A percentile compares a stretch with the other conserved stretches of the same genome.
Evolutionary conservation across 176 grass and related monocot species (phyloP).

Genomic region (Musa itinerans): DNA sequence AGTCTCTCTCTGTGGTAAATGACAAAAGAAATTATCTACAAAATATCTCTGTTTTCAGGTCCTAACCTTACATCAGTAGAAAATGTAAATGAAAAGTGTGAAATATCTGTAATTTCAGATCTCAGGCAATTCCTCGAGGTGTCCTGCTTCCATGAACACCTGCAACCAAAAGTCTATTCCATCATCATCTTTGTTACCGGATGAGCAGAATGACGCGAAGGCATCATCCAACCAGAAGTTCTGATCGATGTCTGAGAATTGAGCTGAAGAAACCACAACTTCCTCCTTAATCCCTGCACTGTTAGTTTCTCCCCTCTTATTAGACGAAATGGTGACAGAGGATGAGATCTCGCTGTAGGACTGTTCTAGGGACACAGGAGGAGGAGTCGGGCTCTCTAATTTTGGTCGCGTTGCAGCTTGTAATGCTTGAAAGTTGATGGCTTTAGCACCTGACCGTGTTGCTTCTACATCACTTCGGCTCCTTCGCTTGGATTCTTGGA

Average conservation of each 20-base stretch:
- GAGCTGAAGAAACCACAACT: conserved; percentile 18
- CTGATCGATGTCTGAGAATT: conserved; percentile 31
- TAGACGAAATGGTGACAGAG: conserved; percentile 1
- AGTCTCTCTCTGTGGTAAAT: too few relatives aligned
- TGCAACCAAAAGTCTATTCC: conserved; percentile 49
- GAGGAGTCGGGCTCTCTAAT: not conserved
- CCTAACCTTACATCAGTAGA: not conserved
- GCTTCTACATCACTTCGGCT: not conserved
- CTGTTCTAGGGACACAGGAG: not conserved
- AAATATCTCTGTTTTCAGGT: not conserved
- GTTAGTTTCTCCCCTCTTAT: not conserved
- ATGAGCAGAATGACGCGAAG: conserved; percentile 3
- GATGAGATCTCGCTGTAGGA: not conserved
- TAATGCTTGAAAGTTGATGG: not conserved
- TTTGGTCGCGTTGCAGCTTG: not conserved
- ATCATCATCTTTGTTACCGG: conserved; percentile 35
- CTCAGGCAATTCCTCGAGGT: conserved; percentile 23
- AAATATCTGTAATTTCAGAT: not conserved
- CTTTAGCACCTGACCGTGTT: not conserved
- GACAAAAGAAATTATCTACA: not conserved
- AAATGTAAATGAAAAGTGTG: not conserved
- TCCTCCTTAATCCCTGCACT: conserved; percentile 25
- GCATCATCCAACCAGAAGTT: conserved; percentile 39
- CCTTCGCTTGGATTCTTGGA: not conserved
- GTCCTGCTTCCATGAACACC: conserved; percentile 37